Base-by-base conservation (phyloP, 148 eudicot genomes). In the Camellia sinensis region DNA sequence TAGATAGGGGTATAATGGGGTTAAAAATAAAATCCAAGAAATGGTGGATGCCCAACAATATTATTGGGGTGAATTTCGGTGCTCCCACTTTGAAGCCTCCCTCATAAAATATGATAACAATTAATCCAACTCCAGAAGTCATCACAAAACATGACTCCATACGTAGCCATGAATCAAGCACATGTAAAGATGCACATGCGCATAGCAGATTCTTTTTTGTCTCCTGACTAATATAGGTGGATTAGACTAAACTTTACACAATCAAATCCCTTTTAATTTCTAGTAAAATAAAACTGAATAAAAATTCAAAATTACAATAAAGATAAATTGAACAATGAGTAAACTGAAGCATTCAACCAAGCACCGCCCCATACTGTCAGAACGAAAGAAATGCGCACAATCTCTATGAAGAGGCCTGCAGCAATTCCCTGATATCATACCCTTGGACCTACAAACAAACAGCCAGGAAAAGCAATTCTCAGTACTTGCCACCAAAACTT, bases 361-460 rank as follows among this genome's bases (percentile, higher is more conserved):
- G 60, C 75, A 7, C 65, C 56, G 17, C 63, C 40, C 19, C 76
- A 76, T 17, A 59, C 29, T 46, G 14, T 29, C 53, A 3, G 5
- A 50, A 37, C 45, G 56, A 65, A 46, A 50, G 40, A 52, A 21
- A 50, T 37, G 67, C 78, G 37, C 37, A 29, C 37, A 52, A 40
- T 43, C 79, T 79, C 81, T 86, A 78, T 81, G 82, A 83, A 74
- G 89, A 78, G 57, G 86, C 87, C 82, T 88, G 93, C 81, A 95
- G 80, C 78, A 95, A 59, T 82, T 95, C 96, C 86, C 80, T 93
- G 92, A 95, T 90, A 85, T 93, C 96, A 75, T 95, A 91, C 73
- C 98, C 98, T 85, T 95, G 97, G 80, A 93, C 87, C 98, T 95
- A 78, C 88, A 84, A 45, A 82, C 44, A 62, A 68, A 82, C 41